A percentile compares a stretch with the other conserved stretches of the same genome.
Conservation (phyloP, 2,329 filamentous ascomycete species). For the Volutella citrinella region DNA sequence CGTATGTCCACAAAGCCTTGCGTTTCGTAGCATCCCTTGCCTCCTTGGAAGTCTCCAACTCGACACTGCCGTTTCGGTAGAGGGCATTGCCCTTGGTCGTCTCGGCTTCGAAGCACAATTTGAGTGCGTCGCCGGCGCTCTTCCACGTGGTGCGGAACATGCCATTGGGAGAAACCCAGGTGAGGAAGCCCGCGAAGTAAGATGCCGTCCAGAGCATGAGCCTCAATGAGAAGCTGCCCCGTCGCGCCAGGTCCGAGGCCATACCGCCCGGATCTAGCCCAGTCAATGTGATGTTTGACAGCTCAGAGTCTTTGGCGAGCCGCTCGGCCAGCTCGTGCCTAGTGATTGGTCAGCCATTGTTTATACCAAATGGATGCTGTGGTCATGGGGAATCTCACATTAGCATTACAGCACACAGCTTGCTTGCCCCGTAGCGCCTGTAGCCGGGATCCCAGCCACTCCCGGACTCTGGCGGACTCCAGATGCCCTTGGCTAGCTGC, state of each 20-base stretch:
- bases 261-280: constrained; percentile 39
- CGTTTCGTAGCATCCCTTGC: constrained; percentile 28
- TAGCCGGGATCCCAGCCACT: constrained; percentile 26
- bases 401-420: constrained; percentile 37
- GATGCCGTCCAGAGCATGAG: constrained; percentile 23
- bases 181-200: constrained; percentile 19
- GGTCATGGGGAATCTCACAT: constrained; percentile 17
- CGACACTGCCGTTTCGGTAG: constrained; percentile 34
- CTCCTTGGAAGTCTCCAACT: constrained; percentile 25
- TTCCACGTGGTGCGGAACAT: constrained; percentile 26
- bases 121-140: constrained; percentile 31
- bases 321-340: constrained; percentile 34
- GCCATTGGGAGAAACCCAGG: constrained; percentile 33
- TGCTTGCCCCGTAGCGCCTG: constrained; percentile 38
- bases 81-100: constrained; percentile 24
- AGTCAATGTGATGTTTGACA: constrained; percentile 33
- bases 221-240: constrained; percentile 21
- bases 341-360: constrained; percentile 7
- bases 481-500: constrained; percentile 31
- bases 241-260: constrained; percentile 28
- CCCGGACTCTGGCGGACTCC: constrained; percentile 30
- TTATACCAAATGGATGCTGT: not conserved
- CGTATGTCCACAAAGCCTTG: constrained; percentile 30
- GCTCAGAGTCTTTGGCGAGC: constrained; percentile 29
- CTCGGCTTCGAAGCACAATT: constrained; percentile 29